Evolutionary conservation across 441 rosid species (phyloP), one percentile per base, ranked within the genome.

Genomic region (Eutrema salsugineum): DNA sequence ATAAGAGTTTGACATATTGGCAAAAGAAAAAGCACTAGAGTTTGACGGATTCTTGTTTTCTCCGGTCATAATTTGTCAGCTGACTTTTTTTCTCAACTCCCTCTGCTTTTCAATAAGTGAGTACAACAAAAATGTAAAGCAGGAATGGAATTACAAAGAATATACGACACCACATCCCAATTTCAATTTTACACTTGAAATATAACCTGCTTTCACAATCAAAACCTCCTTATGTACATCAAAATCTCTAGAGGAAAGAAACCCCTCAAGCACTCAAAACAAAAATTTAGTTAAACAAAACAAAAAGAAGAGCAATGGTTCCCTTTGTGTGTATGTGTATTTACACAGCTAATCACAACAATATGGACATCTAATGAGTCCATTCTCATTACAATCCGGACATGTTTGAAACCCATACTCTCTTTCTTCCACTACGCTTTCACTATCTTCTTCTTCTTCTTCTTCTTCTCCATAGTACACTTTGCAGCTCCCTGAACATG

Each of bases 301-400:
- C 48, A 50, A 48, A 47, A 58, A 49, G 0, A 64, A 64, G 42
- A 66, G 17, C 28, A 1, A 16, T 44, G 10, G 43, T 42, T 55
- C 48, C 39, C 12, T 28, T 49, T 10, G 48, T 68, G 5, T 44
- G 10, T 50, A 3, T 22, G 14, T 44, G 5, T 71, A 33, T 61
- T 70, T 7, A 66, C 27, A 53, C 2, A 40, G 32, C 83, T 84
- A 89, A 71, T 78, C 70, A 73, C 92, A 91, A 74, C 97, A 94
- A 49, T 86, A 54, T 8, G 93, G 93, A 63, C 99, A 94, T 28
- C 94, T 90, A 53, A 86, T 78, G 17, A 94, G 83, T 54, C 99
- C 99, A 79, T 94, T 94, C 62, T 94, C 99, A 76, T 94, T 94
- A 63, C 99, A 94, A 79, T 88, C 87, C 12, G 89, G 98, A 68